These are phyloP conservation scores for Vigna unguiculata DNA, from an alignment of 306 rosid species.

Conservation along the genomic window DNA sequence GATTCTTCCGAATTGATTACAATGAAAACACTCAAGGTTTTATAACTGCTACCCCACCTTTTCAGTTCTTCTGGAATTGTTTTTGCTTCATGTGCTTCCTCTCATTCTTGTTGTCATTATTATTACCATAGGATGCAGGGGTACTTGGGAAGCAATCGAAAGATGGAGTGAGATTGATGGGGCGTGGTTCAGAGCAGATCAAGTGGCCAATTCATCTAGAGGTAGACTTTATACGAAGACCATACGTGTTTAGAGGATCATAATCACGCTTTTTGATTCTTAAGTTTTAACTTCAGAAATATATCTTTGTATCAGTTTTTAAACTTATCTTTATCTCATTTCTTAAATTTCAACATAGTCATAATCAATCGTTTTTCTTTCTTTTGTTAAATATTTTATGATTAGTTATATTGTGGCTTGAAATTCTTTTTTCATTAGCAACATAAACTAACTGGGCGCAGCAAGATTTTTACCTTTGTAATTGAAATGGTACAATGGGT, in stretches of 20 bases:
- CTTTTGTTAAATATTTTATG: constrained; percentile 5
- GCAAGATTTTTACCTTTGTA: background rate
- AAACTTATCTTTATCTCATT: constrained; percentile 8
- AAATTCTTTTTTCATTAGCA: constrained; percentile 25
- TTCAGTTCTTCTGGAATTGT: constrained; percentile 29
- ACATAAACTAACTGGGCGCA: constrained; percentile 8
- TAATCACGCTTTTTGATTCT: constrained; percentile 16
- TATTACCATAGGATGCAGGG: constrained; percentile 75
- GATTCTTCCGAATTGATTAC: constrained; percentile 92
- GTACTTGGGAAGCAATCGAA: constrained; percentile 90
- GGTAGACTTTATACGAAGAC: constrained; percentile 55
- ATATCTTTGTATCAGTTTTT: background rate
- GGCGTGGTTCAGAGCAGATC: constrained; percentile 91
- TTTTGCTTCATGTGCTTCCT: constrained; percentile 36
- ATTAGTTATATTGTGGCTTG: constrained; percentile 10
- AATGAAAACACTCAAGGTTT: constrained; percentile 95
- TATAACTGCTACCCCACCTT: constrained; percentile 26
- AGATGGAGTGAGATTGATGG: constrained; percentile 96
- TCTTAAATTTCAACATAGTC: constrained; percentile 17
- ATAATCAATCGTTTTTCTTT: constrained; percentile 2
- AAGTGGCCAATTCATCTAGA: constrained; percentile 94
- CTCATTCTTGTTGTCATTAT: constrained; percentile 45
- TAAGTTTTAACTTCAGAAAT: background rate
- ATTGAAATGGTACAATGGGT: background rate
- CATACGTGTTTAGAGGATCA: constrained; percentile 30